phyloP scores from a whole-genome alignment of 2,329 filamentous ascomycete genomes.

The Trichoderma atrobrunneum region DNA sequence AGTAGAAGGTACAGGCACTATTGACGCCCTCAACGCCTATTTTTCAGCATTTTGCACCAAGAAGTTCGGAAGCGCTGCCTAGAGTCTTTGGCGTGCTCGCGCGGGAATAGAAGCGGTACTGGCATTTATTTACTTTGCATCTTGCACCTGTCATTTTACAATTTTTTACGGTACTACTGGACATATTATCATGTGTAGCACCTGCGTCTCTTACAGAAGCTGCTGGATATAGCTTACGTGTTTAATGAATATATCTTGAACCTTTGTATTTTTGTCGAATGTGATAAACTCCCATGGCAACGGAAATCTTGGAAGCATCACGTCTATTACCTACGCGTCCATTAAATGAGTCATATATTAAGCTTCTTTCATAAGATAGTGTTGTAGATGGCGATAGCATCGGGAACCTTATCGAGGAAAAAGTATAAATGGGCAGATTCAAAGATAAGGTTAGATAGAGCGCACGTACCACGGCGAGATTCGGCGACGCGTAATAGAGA shows the following conservation, averaged over 20 bases:
- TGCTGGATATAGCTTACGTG: background rate
- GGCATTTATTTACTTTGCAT: background rate
- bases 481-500: background rate
- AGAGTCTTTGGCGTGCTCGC: conserved; percentile 2
- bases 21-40: conserved; percentile 79
- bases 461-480: background rate
- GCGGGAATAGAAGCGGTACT: background rate
- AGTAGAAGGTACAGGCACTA: conserved; percentile 72
- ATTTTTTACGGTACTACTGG: background rate
- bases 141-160: background rate
- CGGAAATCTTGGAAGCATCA: too few relatives aligned
- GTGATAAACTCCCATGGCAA: background rate
- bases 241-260: background rate
- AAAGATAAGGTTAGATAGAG: background rate
- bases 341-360: background rate
- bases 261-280: background rate
- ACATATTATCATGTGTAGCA: background rate
- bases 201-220: background rate
- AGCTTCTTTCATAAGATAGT: too few relatives aligned
- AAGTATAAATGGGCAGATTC: background rate
- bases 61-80: conserved; percentile 41
- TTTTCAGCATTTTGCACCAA: conserved; percentile 72
- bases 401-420: background rate
- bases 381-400: too few relatives aligned
- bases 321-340: background rate